Percentiles rank a stretch among this genome's conserved stretches.
These are phyloP conservation scores for Ganoderma lucidum DNA, from an alignment of 1,284 basidiomycete genomes.

Conservation along the genomic window DNA sequence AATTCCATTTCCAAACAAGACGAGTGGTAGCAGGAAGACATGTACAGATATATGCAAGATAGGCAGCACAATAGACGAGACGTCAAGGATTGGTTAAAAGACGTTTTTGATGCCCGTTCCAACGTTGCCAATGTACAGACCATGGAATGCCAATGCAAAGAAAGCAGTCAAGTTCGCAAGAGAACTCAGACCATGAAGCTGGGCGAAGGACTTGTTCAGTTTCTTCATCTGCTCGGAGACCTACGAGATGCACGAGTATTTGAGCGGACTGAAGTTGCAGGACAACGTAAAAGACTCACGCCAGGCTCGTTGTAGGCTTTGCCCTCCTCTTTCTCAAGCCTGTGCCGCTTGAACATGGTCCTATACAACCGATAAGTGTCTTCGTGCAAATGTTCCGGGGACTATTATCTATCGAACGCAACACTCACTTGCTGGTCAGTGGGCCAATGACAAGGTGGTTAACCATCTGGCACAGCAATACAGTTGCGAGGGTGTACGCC, in stretches of 20 bases:
- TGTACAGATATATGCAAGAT: slow-evolving; percentile 5
- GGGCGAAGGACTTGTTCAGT: slow-evolving; percentile 69
- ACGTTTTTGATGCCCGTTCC: slow-evolving; percentile 46
- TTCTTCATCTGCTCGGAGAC: slow-evolving; percentile 74
- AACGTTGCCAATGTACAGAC: slow-evolving; percentile 70
- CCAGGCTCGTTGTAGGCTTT: slow-evolving; percentile 69
- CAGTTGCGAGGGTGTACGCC: slow-evolving; percentile 65
- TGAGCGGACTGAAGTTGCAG: neutral
- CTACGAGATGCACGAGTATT: slow-evolving; percentile 44
- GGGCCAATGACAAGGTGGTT: slow-evolving; percentile 73
- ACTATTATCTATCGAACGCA: slow-evolving; percentile 20
- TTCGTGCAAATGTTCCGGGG: neutral
- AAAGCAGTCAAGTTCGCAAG: slow-evolving; percentile 70
- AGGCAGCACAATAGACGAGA: no score
- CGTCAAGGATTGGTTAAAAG: slow-evolving; percentile 13
- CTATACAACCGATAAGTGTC: slow-evolving; percentile 42
- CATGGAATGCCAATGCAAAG: slow-evolving; percentile 73
- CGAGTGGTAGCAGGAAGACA: neutral
- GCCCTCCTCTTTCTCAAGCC: slow-evolving; percentile 77
- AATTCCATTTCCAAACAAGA: slow-evolving; percentile 14
- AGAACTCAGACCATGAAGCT: slow-evolving; percentile 73
- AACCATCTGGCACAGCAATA: slow-evolving; percentile 57
- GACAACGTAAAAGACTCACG: slow-evolving; percentile 48
- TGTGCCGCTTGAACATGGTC: slow-evolving; percentile 77
- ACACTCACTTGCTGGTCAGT: slow-evolving; percentile 68